Evolutionary conservation across 2,329 filamentous ascomycete species (phyloP).

Genomic region (Purpureocillium lavendulum): DNA sequence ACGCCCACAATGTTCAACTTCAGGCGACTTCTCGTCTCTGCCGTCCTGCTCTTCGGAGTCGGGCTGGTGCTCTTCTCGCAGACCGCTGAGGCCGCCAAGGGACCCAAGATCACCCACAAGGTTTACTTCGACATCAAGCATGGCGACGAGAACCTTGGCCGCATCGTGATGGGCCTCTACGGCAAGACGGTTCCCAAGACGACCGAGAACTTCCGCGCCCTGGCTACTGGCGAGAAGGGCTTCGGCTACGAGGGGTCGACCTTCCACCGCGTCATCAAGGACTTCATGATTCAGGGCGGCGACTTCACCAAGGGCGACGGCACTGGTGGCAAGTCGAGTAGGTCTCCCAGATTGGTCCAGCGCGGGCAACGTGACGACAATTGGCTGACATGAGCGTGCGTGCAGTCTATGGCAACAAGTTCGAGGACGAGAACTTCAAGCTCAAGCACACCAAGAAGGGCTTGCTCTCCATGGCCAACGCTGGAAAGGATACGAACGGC

Average conservation of each 20-base stretch:
- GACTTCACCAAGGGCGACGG: slow-evolving; percentile 80
- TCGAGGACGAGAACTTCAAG: slow-evolving; percentile 91
- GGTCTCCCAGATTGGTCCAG: slow-evolving; percentile 19
- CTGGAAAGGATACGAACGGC: slow-evolving; percentile 78
- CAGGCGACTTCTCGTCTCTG: slow-evolving; percentile 60
- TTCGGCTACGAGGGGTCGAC: slow-evolving; percentile 73
- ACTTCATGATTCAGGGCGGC: slow-evolving; percentile 88
- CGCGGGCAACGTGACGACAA: slow-evolving; percentile 1
- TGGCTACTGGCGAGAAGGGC: slow-evolving; percentile 80
- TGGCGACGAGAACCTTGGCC: slow-evolving; percentile 65
- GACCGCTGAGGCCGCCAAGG: slow-evolving; percentile 66
- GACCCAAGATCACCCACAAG: slow-evolving; percentile 93
- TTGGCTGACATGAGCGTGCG: slow-evolving; percentile 10
- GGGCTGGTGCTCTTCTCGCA: slow-evolving; percentile 69
- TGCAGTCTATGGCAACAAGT: slow-evolving; percentile 72
- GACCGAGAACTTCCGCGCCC: slow-evolving; percentile 64
- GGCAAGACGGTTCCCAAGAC: slow-evolving; percentile 81
- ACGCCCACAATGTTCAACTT: slow-evolving; percentile 61
- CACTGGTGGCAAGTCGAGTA: slow-evolving; percentile 79
- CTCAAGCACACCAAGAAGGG: slow-evolving; percentile 84
- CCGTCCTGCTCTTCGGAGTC: slow-evolving; percentile 69
- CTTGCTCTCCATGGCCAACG: slow-evolving; percentile 77
- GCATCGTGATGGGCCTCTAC: slow-evolving; percentile 75
- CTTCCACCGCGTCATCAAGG: slow-evolving; percentile 87
- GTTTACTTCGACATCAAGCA: slow-evolving; percentile 81